Conservation (phyloP, 2,329 filamentous ascomycete species). For the Balansia obtecta region DNA sequence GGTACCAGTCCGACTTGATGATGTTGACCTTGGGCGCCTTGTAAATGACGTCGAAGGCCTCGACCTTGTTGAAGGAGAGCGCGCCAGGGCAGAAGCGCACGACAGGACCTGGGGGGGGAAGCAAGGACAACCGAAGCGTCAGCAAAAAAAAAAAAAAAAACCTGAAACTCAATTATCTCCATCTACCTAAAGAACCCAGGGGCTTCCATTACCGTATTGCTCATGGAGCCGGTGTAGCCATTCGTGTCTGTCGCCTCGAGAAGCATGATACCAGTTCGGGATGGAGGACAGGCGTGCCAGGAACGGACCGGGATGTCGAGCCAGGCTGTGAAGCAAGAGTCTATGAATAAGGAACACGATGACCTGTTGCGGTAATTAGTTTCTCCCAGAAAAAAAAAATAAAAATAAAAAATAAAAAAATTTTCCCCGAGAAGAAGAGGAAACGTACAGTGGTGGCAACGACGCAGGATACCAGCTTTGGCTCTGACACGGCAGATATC, state of each 20-base stretch:
- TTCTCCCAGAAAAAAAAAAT: too few species aligned
- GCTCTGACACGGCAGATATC: neutral
- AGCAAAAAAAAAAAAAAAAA: too few species aligned
- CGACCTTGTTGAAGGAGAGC: constrained; percentile 11
- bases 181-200: too few species aligned
- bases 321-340: neutral
- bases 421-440: too few species aligned
- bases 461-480: neutral
- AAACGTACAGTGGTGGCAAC: neutral
- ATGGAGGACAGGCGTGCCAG: neutral
- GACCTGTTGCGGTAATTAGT: too few species aligned
- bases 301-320: neutral
- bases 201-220: too few species aligned
- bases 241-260: constrained; percentile 10
- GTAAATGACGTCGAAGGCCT: constrained; percentile 10
- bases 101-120: constrained; percentile 8
- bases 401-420: too few species aligned
- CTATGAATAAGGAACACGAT: neutral
- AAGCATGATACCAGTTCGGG: constrained; percentile 7
- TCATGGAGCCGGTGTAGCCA: constrained; percentile 11
- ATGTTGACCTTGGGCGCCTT: constrained; percentile 11
- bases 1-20: constrained; percentile 12
- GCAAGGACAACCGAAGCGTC: neutral
- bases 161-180: too few species aligned
- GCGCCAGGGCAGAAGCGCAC: constrained; percentile 11